A percentile compares a stretch with the other conserved stretches of the same genome.
Conservation (phyloP, 352 stramenopile genomes). For the Phytopythium kandeliae region DNA sequence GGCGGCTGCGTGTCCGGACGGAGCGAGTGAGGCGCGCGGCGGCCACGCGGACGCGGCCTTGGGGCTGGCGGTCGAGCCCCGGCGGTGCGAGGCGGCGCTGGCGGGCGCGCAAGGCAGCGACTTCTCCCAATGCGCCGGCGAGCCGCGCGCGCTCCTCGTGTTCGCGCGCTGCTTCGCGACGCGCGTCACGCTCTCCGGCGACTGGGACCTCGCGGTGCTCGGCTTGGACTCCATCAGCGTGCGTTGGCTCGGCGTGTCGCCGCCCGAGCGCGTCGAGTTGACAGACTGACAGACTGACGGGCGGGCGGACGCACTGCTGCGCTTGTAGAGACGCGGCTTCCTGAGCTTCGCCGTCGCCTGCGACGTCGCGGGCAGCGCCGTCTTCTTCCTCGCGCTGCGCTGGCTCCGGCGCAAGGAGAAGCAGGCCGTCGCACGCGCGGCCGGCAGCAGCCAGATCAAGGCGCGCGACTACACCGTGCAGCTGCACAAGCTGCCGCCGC, state of each 20-base stretch:
- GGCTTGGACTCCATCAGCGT: conserved; percentile 79
- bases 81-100: conserved; percentile 30
- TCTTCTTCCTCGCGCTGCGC: conserved; percentile 60
- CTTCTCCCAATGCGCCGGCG: conserved; percentile 38
- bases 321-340: conserved; percentile 52
- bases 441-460: conserved; percentile 49
- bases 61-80: neutral
- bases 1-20: conserved; percentile 30
- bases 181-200: conserved; percentile 61
- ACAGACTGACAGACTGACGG: neutral
- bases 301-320: neutral
- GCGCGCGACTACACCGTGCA: conserved; percentile 77
- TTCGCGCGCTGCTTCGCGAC: conserved; percentile 74
- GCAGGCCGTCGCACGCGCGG: conserved; percentile 49
- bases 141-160: conserved; percentile 50
- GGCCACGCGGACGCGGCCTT: neutral
- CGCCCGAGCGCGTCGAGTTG: too few species aligned
- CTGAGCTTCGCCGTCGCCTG: conserved; percentile 60
- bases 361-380: conserved; percentile 60
- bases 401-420: conserved; percentile 76
- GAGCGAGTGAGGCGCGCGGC: conserved; percentile 15
- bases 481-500: conserved; percentile 51
- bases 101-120: conserved; percentile 36
- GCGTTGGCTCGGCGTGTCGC: conserved; percentile 4
- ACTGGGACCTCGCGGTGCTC: conserved; percentile 73